These are phyloP conservation scores for Coprinopsis sp. DNA, from an alignment of 768 basidiomycete genomes.

Conservation along the genomic window DNA sequence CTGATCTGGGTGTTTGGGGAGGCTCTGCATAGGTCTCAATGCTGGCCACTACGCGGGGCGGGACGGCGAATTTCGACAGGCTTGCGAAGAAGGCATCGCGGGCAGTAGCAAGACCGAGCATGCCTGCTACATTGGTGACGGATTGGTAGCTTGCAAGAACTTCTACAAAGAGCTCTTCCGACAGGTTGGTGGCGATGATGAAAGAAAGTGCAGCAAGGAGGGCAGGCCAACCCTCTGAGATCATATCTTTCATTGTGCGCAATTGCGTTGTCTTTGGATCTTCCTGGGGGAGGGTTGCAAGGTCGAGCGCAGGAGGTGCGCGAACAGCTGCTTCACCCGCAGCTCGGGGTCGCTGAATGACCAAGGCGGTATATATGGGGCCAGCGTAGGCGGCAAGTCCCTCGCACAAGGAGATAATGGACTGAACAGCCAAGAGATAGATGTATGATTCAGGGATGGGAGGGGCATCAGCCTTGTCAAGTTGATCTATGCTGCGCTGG, in stretches of 20 bases:
- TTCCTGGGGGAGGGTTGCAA: constrained; percentile 44
- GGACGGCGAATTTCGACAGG: constrained; percentile 90
- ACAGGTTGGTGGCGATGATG: constrained; percentile 84
- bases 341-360: constrained; percentile 58
- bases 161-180: constrained; percentile 88
- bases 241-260: constrained; percentile 65
- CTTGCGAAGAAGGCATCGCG: constrained; percentile 90
- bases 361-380: constrained; percentile 68
- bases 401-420: constrained; percentile 79
- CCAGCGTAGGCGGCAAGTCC: constrained; percentile 74
- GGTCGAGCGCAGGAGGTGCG: constrained; percentile 70
- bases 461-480: constrained; percentile 95
- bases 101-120: constrained; percentile 81
- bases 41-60: constrained; percentile 80
- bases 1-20: constrained; percentile 56
- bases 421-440: constrained; percentile 88
- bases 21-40: constrained; percentile 54
- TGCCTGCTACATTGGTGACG: constrained; percentile 83
- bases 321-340: constrained; percentile 63
- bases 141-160: constrained; percentile 78
- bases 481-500: constrained; percentile 80
- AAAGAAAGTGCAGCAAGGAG: constrained; percentile 87
- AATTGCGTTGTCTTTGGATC: constrained; percentile 57
- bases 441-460: constrained; percentile 91
- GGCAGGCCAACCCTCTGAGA: constrained; percentile 89